Evolutionary conservation across 441 rosid species (phyloP).

Genomic region (Populus hybrid): DNA sequence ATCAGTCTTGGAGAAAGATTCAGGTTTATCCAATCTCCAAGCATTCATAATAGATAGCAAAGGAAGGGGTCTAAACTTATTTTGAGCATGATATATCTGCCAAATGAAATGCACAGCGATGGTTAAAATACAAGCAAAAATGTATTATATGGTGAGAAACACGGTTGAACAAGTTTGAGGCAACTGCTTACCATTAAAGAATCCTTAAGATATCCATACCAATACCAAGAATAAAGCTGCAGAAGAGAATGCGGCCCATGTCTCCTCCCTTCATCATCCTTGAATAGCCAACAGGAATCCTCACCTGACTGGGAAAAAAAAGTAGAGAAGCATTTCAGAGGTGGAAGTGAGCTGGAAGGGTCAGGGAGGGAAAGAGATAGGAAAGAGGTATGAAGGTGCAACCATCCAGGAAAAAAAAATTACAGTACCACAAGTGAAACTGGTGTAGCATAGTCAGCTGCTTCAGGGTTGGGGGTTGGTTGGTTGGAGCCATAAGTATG

Average conservation of each 20-base stretch:
- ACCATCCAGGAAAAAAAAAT: conserved; percentile 9
- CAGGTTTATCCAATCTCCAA: conserved; percentile 42
- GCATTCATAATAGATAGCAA: conserved; percentile 52
- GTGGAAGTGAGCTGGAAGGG: background rate
- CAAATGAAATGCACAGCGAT: conserved; percentile 23
- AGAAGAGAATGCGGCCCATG: conserved; percentile 78
- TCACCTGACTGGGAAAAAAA: conserved; percentile 49
- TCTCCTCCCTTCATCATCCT: conserved; percentile 62
- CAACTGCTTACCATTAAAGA: conserved; percentile 51
- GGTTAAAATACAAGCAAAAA: conserved; percentile 13
- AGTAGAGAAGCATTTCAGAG: conserved; percentile 10
- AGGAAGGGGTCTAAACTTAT: conserved; percentile 49
- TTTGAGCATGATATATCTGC: conserved; percentile 69
- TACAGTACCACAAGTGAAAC: conserved; percentile 45
- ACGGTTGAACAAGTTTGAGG: background rate
- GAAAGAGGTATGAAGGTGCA: background rate
- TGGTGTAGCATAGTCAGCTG: conserved; percentile 23
- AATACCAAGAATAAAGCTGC: conserved; percentile 72
- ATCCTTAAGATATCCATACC: conserved; percentile 57
- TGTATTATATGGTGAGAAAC: background rate
- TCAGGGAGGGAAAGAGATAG: background rate
- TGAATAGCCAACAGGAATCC: conserved; percentile 76
- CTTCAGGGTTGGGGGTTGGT: conserved; percentile 31
- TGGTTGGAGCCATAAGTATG: conserved; percentile 28
- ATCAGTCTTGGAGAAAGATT: conserved; percentile 23